Evolutionary conservation across 2,329 filamentous ascomycete species (phyloP), one percentile per base, ranked within the genome.

Genomic region (Paraphaeosphaeria sporulosa): DNA sequence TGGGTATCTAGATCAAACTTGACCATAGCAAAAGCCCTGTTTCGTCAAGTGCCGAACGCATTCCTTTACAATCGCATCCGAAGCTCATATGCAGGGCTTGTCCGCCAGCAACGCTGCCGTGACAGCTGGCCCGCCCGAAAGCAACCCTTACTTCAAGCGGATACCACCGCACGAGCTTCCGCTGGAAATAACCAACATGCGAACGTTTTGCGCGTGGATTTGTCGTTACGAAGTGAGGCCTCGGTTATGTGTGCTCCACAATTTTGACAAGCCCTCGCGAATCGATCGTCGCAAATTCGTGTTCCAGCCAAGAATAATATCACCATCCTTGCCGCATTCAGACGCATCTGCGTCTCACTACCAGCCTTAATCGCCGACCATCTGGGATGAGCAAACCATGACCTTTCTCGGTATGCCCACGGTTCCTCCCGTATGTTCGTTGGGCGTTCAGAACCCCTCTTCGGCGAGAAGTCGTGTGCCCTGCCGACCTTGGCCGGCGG

Each of bases 401-500:
- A 13, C 25, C n/a, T 4, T 27, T n/a, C 23, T 21, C n/a, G 27
- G 53, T n/a, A 9, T 10, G 19, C 25, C 17, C 19, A n/a, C 53
- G 53, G 42, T 27, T 48, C 43, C 43, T 55, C 43, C 43, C 53
- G 43, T 19, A 3, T 34, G 12, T 40, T 48, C 8, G 13, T 34
- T 23, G 46, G 36, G 36, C 23, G 23, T 27, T 19, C 15, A 12
- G 34, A 2, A 1, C 36, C 23, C 36, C 5, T 10, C n/a, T 30
- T 42, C 23, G 49, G 19, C 48, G 32, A 36, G 2, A 25, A 34
- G 25, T 17, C n/a, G 30, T 15, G 17, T 34, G 42, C n/a, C 3
- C 27, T 19, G 53, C 53, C 53, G 53, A 55, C 21, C 17, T 55
- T 55, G 53, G n/a, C 53, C 53, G 53, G 36, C 12, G 13, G 8